These are phyloP conservation scores for Caloboletus firmus DNA, from an alignment of 1,284 basidiomycete genomes.

Conservation along the genomic window DNA sequence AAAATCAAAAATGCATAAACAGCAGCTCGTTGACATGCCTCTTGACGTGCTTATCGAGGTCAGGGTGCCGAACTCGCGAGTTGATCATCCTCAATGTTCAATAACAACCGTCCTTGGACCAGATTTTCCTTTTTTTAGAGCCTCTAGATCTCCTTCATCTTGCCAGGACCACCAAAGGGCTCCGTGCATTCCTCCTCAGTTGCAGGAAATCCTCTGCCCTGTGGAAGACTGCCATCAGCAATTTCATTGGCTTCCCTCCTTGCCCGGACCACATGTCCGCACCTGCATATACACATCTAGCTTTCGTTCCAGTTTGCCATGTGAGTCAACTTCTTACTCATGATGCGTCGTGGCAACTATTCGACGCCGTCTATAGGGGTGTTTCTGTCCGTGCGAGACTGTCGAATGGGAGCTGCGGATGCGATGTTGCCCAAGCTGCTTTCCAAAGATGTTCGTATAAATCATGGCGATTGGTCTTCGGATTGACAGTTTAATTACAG, in stretches of 20 bases:
- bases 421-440: conserved; percentile 38
- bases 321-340: conserved; percentile 24
- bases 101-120: background rate
- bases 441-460: conserved; percentile 19
- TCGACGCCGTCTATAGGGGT: conserved; percentile 28
- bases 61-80: background rate
- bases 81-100: background rate
- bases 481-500: background rate
- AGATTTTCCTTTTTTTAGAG: conserved; percentile 39
- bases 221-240: conserved; percentile 37
- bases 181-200: conserved; percentile 40
- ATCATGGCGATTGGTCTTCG: too few relatives aligned
- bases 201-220: conserved; percentile 30
- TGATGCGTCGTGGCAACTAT: too few relatives aligned
- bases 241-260: conserved; percentile 35
- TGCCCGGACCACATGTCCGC: conserved; percentile 41
- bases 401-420: conserved; percentile 41
- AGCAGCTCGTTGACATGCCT: conserved; percentile 10
- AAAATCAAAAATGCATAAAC: background rate
- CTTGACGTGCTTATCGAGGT: conserved; percentile 22
- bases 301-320: conserved; percentile 41
- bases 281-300: conserved; percentile 38
- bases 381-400: conserved; percentile 29
- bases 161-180: conserved; percentile 38
- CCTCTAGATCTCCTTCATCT: conserved; percentile 43